Conservation (phyloP, 352 stramenopile species). For the Phytopythium ostracodes region DNA sequence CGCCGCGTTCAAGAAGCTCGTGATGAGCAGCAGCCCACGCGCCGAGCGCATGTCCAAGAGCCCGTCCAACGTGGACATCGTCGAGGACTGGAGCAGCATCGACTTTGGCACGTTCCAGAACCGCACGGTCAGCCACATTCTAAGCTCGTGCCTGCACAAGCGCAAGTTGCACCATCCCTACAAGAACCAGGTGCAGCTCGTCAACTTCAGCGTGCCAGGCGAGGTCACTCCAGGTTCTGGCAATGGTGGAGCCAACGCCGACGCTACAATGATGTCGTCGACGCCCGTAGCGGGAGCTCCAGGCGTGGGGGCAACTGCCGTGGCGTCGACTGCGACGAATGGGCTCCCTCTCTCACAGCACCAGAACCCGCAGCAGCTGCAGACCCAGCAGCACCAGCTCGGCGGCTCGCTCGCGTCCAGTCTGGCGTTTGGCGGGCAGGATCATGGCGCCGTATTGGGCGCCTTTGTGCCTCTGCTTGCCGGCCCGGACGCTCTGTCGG, state of each 20-base stretch:
- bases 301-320: not conserved
- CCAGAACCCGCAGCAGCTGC: constrained; percentile 5
- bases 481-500: constrained; percentile 17
- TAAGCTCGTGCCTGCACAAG: constrained; percentile 81
- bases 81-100: constrained; percentile 76
- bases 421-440: constrained; percentile 44
- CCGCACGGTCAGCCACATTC: constrained; percentile 77
- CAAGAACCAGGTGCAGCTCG: constrained; percentile 80
- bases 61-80: constrained; percentile 69
- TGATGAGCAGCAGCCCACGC: constrained; percentile 52
- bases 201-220: constrained; percentile 75
- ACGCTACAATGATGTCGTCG: not conserved
- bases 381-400: constrained; percentile 24
- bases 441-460: constrained; percentile 21
- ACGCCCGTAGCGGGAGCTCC: not conserved
- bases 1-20: constrained; percentile 21
- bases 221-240: constrained; percentile 6
- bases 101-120: constrained; percentile 84
- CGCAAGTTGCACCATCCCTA: constrained; percentile 79
- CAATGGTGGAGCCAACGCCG: not conserved
- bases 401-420: constrained; percentile 51
- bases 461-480: constrained; percentile 31
- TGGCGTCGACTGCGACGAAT: constrained; percentile 1
- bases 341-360: constrained; percentile 3
- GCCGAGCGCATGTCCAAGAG: constrained; percentile 48